phyloP scores from a whole-genome alignment of 768 basidiomycete species.

The Ramaria sp. region DNA sequence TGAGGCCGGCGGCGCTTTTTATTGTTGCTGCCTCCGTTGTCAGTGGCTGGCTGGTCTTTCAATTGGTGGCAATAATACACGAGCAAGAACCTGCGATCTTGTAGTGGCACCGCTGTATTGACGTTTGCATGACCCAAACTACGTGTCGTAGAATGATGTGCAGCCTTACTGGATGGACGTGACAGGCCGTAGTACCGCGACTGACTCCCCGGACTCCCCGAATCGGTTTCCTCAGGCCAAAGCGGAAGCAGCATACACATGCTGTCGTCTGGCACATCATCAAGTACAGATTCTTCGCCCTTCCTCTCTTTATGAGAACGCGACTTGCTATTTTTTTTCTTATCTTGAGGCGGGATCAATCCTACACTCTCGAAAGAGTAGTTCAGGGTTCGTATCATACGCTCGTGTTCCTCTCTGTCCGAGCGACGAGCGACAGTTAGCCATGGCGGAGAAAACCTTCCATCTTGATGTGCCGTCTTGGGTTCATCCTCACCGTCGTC shows the following conservation, averaged over 20 bases:
- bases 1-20: background rate
- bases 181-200: background rate
- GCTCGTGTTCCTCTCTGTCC: constrained; percentile 4
- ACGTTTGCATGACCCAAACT: background rate
- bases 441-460: constrained; percentile 1
- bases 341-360: constrained; percentile 7
- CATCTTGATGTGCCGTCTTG: background rate
- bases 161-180: background rate
- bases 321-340: background rate
- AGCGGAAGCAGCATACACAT: constrained; percentile 8
- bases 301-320: background rate
- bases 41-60: background rate
- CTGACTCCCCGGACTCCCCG: background rate
- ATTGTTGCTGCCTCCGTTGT: background rate
- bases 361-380: constrained; percentile 8
- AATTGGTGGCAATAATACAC: background rate
- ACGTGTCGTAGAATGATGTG: background rate
- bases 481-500: constrained; percentile 4
- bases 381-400: background rate
- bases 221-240: background rate
- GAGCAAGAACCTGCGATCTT: constrained; percentile 2
- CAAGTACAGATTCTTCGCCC: background rate
- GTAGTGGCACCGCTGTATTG: background rate
- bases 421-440: background rate
- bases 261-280: constrained; percentile 1